phyloP scores from a whole-genome alignment of 345 rosid genomes.

The Murraya paniculata region DNA sequence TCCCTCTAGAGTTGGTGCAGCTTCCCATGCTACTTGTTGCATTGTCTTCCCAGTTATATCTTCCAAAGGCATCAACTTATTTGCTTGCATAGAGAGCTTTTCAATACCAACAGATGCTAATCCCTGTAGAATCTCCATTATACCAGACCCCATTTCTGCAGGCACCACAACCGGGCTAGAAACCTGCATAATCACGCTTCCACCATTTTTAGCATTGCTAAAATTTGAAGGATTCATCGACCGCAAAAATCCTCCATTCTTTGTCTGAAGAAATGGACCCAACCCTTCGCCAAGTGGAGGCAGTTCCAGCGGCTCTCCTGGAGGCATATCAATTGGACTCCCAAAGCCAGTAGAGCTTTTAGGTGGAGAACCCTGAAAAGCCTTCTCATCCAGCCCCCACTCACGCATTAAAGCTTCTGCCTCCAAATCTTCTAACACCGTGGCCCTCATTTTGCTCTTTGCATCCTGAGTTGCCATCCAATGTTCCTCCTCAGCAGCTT shows the following conservation, averaged over 20 bases:
- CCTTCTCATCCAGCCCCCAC: conserved; percentile 82
- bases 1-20: conserved; percentile 46
- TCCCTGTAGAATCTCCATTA: conserved; percentile 64
- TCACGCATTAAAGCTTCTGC: conserved; percentile 84
- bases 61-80: conserved; percentile 87
- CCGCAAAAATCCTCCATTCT: conserved; percentile 77
- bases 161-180: conserved; percentile 95
- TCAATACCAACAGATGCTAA: conserved; percentile 89
- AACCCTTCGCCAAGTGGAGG: conserved; percentile 83
- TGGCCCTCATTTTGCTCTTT: conserved; percentile 51
- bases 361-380: conserved; percentile 71
- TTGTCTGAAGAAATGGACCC: conserved; percentile 81
- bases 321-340: conserved; percentile 56
- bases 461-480: conserved; percentile 39
- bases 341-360: conserved; percentile 45
- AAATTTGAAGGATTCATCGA: conserved; percentile 79
- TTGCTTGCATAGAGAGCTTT: conserved; percentile 92
- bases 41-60: conserved; percentile 90
- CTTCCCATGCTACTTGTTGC: conserved; percentile 82
- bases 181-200: conserved; percentile 90
- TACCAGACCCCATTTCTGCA: conserved; percentile 89
- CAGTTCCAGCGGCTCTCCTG: conserved; percentile 53
- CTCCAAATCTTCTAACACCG: conserved; percentile 74
- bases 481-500: conserved; percentile 61
- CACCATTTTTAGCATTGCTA: conserved; percentile 56